Base-by-base conservation (phyloP, 2,329 filamentous ascomycete species). In the Dichotomopilus funicola region DNA sequence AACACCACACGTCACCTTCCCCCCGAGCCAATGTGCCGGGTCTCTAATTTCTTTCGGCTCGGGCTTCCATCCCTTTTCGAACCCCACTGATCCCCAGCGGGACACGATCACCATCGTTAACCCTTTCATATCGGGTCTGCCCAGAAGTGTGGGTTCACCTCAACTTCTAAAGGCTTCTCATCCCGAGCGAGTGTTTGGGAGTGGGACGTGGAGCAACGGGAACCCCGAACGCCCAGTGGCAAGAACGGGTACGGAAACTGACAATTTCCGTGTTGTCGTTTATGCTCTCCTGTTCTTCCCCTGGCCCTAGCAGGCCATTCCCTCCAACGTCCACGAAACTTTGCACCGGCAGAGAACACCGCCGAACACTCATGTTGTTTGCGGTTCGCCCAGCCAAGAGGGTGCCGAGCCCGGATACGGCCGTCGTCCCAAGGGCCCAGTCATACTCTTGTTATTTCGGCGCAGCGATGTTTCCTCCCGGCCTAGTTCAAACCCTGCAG, bases 371-470 rank as follows among this genome's bases (percentile, higher is more conserved):
- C 33, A n/a, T n/a, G 10, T 27, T 27, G 19, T 27, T 27, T 7
- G n/a, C 34, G 10, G 41, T 36, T 27, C 27, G 34, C 40, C 43
- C 31, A 4, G 46, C 10, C 48, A 13, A 27, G 19, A 27, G 19
- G 37, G 34, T 6, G 47, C 53, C 53, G 59, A 56, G 51, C 54
- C 53, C 59, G 59, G 59, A 56, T 44, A 62, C 57, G 53, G 61
- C 61, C 59, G 59, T 58, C 58, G 55, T 58, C 56, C 38, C 54
- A 49, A 52, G 50, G 46, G 51, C 19, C 38, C 45, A 33, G 34
- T 13, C 6, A 35, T 42, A 13, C 42, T 43, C 48, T 47, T 36
- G 51, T 55, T 53, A 45, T 54, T 52, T 54, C 49, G 51, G 50
- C 33, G 49, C 54, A 27, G 34, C 42, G 31, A 49, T 51, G 53